A percentile compares a stretch with the other conserved stretches of the same genome.
These are phyloP conservation scores for Ceratocystiopsis minuta DNA, from an alignment of 2,329 filamentous ascomycete species.

Conservation along the genomic window DNA sequence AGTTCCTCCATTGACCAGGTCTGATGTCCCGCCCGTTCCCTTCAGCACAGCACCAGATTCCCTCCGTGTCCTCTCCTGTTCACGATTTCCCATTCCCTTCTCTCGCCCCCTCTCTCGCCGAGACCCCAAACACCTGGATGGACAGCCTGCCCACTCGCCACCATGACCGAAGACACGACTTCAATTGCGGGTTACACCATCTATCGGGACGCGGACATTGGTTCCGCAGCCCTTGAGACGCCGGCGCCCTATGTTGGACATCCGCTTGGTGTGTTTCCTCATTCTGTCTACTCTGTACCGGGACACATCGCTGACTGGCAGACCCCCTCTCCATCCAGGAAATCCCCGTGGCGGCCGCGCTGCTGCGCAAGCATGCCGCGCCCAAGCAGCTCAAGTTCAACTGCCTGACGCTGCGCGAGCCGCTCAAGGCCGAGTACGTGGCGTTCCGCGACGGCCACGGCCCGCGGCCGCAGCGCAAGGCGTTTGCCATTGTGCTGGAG, in stretches of 20 bases:
- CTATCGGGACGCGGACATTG: conserved; percentile 23
- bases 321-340: conserved; percentile 37
- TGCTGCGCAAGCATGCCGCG: conserved; percentile 50
- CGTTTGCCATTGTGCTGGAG: conserved; percentile 67
- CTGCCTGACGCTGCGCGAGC: conserved; percentile 69
- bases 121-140: too few species aligned
- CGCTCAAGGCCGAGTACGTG: conserved; percentile 68
- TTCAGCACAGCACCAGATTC: neutral
- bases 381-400: conserved; percentile 63
- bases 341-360: conserved; percentile 39
- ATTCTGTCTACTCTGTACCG: too few species aligned
- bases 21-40: neutral
- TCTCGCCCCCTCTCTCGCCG: neutral
- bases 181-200: conserved; percentile 28
- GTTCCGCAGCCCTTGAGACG: conserved; percentile 15
- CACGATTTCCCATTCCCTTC: too few species aligned
- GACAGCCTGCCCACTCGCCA: conserved; percentile 10
- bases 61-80: neutral
- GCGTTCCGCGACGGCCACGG: conserved; percentile 55
- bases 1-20: neutral
- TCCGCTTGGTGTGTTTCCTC: conserved; percentile 18
- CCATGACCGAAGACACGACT: conserved; percentile 24
- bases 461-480: conserved; percentile 41
- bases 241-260: conserved; percentile 9
- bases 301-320: conserved; percentile 1